Percentiles rank a stretch among this genome's conserved stretches.
These are phyloP conservation scores for Prunus mira DNA, from an alignment of 306 rosid genomes.

Conservation along the genomic window DNA sequence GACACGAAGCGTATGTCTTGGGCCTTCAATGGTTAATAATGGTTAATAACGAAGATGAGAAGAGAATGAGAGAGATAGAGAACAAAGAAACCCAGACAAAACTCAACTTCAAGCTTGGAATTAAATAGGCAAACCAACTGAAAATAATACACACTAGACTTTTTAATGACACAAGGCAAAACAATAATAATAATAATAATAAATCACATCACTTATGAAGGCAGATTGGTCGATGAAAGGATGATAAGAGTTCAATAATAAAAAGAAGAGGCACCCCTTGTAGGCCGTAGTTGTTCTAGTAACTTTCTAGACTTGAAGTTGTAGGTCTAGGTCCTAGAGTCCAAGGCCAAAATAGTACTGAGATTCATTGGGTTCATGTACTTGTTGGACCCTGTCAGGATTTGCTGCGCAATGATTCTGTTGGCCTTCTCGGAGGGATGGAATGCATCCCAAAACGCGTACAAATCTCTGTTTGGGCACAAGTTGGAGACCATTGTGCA, in stretches of 20 bases:
- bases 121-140: neutral
- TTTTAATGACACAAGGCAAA: neutral
- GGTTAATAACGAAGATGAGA: neutral
- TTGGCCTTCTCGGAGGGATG: slow-evolving; percentile 78
- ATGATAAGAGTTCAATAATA: neutral
- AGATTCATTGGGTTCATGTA: slow-evolving; percentile 89
- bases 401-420: slow-evolving; percentile 52
- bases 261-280: neutral
- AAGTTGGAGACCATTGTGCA: slow-evolving; percentile 62
- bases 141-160: neutral
- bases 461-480: slow-evolving; percentile 63
- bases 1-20: neutral
- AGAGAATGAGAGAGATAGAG: too few relatives aligned
- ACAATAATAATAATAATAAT: neutral
- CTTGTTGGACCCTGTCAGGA: slow-evolving; percentile 46
- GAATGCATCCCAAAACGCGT: slow-evolving; percentile 81
- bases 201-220: neutral
- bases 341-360: slow-evolving; percentile 60
- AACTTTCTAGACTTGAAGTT: neutral
- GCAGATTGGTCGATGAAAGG: neutral
- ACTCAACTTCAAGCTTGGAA: too few relatives aligned
- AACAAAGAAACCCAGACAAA: too few relatives aligned
- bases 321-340: slow-evolving; percentile 28
- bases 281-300: neutral
- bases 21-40: neutral